These are phyloP conservation scores for Solidago caesia DNA, from an alignment of 129 eudicot species.

Conservation along the genomic window DNA sequence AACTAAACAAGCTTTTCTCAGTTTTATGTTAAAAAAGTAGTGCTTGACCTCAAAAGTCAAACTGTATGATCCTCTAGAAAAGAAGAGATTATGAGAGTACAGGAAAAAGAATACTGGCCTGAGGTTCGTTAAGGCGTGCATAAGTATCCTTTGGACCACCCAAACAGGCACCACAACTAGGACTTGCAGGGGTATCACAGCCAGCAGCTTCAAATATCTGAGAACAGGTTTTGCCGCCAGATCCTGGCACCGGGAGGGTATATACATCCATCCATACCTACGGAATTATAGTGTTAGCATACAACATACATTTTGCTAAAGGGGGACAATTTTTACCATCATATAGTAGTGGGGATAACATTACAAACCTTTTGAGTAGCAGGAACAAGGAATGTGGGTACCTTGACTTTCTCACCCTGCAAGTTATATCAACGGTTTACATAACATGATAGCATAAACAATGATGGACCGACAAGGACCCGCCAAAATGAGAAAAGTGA, in stretches of 20 bases:
- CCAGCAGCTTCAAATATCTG: conserved; percentile 99
- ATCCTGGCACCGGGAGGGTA: conserved; percentile 91
- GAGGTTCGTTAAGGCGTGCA: conserved; percentile 94
- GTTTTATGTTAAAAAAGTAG: not conserved
- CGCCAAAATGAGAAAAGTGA: conserved; percentile 13
- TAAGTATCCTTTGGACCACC: conserved; percentile 98
- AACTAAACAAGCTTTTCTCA: not conserved
- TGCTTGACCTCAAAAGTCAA: not conserved
- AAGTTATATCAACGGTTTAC: conserved; percentile 14
- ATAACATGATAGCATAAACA: conserved; percentile 1
- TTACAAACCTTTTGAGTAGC: conserved; percentile 92
- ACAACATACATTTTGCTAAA: not conserved
- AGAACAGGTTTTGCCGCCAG: conserved; percentile 97
- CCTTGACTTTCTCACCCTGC: conserved; percentile 94
- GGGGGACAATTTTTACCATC: not conserved
- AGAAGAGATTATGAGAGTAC: not conserved
- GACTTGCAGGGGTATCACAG: conserved; percentile 92
- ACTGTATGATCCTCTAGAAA: not conserved
- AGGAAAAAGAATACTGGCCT: conserved; percentile 45
- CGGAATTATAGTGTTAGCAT: conserved; percentile 21
- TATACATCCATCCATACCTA: conserved; percentile 98
- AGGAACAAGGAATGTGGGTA: conserved; percentile 96
- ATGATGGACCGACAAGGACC: not conserved
- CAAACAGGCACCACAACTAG: conserved; percentile 95
- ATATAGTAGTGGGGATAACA: not conserved